Evolutionary conservation across 1,284 basidiomycete species (phyloP).

Genomic region (Vanrija sp.): DNA sequence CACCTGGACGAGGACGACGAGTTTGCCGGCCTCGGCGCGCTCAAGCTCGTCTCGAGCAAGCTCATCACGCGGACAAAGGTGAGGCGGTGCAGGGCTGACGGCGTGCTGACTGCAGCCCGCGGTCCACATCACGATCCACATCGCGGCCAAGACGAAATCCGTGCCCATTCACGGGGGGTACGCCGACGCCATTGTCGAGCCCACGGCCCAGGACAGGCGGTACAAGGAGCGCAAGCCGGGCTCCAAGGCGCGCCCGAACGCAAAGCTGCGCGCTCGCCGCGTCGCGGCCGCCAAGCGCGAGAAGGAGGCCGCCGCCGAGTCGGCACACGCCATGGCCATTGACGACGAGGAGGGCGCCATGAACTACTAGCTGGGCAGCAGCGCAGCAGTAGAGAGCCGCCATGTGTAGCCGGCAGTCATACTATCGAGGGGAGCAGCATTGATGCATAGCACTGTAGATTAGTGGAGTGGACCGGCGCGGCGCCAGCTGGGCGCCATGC

Average conservation of each 20-base stretch:
- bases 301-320: not conserved
- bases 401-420: too few species aligned
- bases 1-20: conserved; percentile 3
- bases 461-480: too few species aligned
- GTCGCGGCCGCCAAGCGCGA: not conserved
- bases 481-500: too few species aligned
- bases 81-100: not conserved
- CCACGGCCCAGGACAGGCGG: not conserved
- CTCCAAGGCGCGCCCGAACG: conserved; percentile 2
- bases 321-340: not conserved
- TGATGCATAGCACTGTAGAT: too few species aligned
- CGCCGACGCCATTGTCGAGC: not conserved
- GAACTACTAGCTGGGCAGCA: too few species aligned
- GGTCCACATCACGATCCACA: conserved; percentile 5
- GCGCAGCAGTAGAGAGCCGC: too few species aligned
- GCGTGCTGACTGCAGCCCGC: not conserved
- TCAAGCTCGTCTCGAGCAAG: conserved; percentile 1
- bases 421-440: too few species aligned
- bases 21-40: conserved; percentile 7
- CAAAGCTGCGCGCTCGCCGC: not conserved
- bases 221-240: not conserved
- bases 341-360: conserved; percentile 11
- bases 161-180: too few species aligned
- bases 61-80: conserved; percentile 5
- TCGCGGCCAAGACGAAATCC: not conserved